Evolutionary conservation across 2,329 filamentous ascomycete species (phyloP), one percentile per base, ranked within the genome.

Genomic region (Botrytis porri): DNA sequence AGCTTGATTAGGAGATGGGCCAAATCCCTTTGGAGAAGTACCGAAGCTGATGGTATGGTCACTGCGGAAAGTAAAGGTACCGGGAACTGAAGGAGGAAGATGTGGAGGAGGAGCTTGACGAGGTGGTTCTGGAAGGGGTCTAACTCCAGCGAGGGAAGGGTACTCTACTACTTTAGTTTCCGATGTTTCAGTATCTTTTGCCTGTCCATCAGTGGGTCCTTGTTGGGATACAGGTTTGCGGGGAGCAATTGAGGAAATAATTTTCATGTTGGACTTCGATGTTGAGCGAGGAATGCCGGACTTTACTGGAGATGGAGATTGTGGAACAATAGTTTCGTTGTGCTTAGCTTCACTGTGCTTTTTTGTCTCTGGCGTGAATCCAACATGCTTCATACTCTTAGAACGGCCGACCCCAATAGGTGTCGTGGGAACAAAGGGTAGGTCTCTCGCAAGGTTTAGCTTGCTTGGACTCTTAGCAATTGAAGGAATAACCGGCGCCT

Each of bases 311-410:
- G 89, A 89, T 12, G 89, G 88, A 2, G 88, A 88, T 73, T 85
- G 83, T 74, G 87, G 85, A 57, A 70, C 59, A 37, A 29, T 60
- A 20, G 70, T 22, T 32, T 82, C 80, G 18, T 83, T 82, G 32
- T 83, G 83, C 75, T 93, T 60, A 18, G 70, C 32, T 39, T 82
- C 80, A 14, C 83, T 82, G 29, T 83, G 83, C 75, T 93, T 87
- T 51, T 75, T 76, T 10, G 90, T 90, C 74, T 89, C 90, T 0
- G 90, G 91, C 0, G 92, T 94, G 79, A 97, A 97, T 69, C 92
- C 90, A 51, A 97, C 93, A 72, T 88, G 91, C 84, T 97, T 97
- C 29, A 83, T 81, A 54, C 85, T 80, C 81, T 90, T 92, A 37
- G 90, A 87, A 45, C 90, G 75, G 32, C 71, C 72, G 62, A 71